These are phyloP conservation scores for Coemansia sp. DNA, from an alignment of 192 early-diverging fungal genomes.

Conservation along the genomic window DNA sequence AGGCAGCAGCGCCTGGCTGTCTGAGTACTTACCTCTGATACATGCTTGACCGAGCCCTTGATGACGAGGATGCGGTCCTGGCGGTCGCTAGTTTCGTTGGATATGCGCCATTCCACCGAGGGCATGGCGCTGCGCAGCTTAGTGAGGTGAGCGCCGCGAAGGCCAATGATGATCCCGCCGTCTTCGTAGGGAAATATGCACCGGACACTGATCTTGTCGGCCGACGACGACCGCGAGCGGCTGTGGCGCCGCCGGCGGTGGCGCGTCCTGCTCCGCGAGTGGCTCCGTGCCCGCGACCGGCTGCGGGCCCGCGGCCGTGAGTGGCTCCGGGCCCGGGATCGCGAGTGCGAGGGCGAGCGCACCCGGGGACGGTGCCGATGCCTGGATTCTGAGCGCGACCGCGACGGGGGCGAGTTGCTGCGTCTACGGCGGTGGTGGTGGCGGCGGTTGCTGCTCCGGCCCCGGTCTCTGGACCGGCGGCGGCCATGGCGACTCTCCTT, in stretches of 20 bases:
- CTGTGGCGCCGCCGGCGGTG: slow-evolving; percentile 7
- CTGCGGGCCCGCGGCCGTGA: slow-evolving; percentile 4
- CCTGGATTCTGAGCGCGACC: slow-evolving; percentile 8
- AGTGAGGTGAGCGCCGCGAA: slow-evolving; percentile 42
- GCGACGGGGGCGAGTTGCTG: slow-evolving; percentile 29
- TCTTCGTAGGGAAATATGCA: slow-evolving; percentile 49
- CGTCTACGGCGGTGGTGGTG: slow-evolving; percentile 9
- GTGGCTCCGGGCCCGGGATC: slow-evolving; percentile 7
- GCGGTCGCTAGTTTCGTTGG: slow-evolving; percentile 44
- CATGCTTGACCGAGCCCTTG: slow-evolving; percentile 25
- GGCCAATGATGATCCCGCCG: slow-evolving; percentile 49
- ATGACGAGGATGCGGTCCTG: slow-evolving; percentile 47
- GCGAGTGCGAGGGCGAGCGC: slow-evolving; percentile 5
- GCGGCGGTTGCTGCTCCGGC: slow-evolving; percentile 11
- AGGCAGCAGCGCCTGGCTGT: too few relatives aligned
- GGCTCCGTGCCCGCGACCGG: slow-evolving; percentile 6
- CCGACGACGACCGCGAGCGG: slow-evolving; percentile 13
- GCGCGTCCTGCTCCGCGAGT: slow-evolving; percentile 7
- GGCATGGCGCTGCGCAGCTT: slow-evolving; percentile 37
- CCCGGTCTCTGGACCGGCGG: too few relatives aligned
- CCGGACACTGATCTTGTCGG: slow-evolving; percentile 43
- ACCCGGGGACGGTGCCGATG: slow-evolving; percentile 12
- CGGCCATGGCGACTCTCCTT: too few relatives aligned
- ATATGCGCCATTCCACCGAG: slow-evolving; percentile 46
- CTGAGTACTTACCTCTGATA: slow-evolving; percentile 39